Base-by-base conservation (phyloP, 2,329 filamentous ascomycete genomes). In the Paecilomyces formosus region DNA sequence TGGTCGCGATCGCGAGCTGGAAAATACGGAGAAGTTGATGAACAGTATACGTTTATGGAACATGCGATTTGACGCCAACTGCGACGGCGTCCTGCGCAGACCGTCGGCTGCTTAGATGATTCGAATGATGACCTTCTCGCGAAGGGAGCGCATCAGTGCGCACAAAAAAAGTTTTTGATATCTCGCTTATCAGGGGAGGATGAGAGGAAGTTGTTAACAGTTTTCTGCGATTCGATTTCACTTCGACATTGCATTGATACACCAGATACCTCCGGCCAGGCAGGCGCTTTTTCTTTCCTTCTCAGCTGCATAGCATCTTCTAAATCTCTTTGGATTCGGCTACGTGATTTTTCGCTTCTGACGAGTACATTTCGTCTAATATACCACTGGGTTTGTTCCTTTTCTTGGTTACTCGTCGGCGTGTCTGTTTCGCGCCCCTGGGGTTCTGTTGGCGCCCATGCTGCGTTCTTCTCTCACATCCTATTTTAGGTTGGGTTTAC, bases 31-130 rank as follows among this genome's bases (percentile, higher is more conserved):
- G 80, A 90, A 89, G 75, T 85, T 97, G 76, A 97, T 97, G 91
- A 86, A 89, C 64, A 87, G 86, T 63, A 87, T 96, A 70, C 85
- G 90, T 55, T 81, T 92, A 35, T 99, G 93, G 90, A 92, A 89
- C 74, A 85, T 95, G 77, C 88, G 93, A 53, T 99, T 97, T 75
- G 92, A 97, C 70, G 90, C 90, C 74, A 97, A 97, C 81, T 96
- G 92, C 77, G 90, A 96, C 69, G 89, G 93, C 28, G 93, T 97
- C 66, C 80, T 97, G 60, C 79, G 80, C 62, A 73, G 80, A 64
- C 81, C 82, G 58, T 72, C 72, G 53, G 68, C 72, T 56, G 71
- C 68, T 57, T 78, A 73, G 65, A 53, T 56, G 31, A 26, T 11
- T 52, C 26, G 35, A 52, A 15, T 31, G 9, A 45, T 45, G 39